phyloP scores from a whole-genome alignment of 257 asterid genomes.

The Solanum verrucosum region DNA sequence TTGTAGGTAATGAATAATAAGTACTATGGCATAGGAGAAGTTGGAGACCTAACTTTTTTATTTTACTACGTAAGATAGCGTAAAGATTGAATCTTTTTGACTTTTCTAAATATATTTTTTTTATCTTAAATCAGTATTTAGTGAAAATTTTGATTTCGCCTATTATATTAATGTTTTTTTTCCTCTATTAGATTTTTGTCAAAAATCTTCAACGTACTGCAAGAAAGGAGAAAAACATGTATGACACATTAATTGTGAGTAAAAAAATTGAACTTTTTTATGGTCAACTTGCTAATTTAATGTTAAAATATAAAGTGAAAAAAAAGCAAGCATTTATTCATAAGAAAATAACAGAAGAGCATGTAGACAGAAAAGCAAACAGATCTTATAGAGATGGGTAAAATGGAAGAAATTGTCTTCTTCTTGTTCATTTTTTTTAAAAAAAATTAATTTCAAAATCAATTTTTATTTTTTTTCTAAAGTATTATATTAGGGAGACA shows the following conservation, averaged over 20 bases:
- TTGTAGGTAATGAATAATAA: too few species aligned
- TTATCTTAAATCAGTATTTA: too few species aligned
- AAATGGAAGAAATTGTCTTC: conserved; percentile 15
- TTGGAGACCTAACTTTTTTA: too few species aligned
- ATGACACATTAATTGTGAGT: background rate
- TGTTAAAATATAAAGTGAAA: background rate
- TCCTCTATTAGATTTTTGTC: too few species aligned
- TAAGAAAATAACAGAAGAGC: background rate
- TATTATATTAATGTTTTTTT: too few species aligned
- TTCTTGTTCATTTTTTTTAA: background rate
- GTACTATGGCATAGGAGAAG: too few species aligned
- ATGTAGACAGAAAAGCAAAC: conserved; percentile 11
- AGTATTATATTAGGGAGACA: conserved; percentile 13
- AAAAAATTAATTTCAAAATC: background rate
- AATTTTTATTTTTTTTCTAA: background rate
- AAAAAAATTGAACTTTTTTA: background rate
- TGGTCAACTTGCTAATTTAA: background rate
- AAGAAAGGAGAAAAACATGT: background rate
- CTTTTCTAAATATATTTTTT: too few species aligned
- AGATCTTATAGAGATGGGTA: conserved; percentile 8
- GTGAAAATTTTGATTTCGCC: too few species aligned
- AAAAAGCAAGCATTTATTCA: background rate
- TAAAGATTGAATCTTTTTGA: too few species aligned
- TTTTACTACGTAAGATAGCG: too few species aligned
- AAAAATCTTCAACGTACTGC: background rate